These are phyloP conservation scores for Ammopiptanthus mongolicus DNA, from an alignment of 306 rosid species.

Conservation along the genomic window DNA sequence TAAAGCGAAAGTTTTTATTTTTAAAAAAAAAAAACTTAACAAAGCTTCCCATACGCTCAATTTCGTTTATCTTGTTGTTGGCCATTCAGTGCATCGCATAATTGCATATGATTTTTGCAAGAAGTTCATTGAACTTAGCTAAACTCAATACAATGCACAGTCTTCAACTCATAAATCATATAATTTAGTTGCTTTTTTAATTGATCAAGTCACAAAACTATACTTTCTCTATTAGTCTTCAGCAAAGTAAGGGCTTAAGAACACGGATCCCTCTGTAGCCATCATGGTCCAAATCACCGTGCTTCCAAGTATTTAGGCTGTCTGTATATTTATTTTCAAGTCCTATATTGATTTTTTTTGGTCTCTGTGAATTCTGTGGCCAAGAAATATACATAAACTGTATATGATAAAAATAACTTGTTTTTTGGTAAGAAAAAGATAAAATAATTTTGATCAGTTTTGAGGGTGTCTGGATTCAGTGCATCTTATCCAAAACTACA, in stretches of 20 bases:
- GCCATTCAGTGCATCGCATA: constrained; percentile 13
- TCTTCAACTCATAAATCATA: background rate
- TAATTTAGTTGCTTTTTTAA: background rate
- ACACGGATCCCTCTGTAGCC: constrained; percentile 1
- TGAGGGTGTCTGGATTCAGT: constrained; percentile 23
- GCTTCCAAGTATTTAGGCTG: background rate
- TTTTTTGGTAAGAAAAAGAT: background rate
- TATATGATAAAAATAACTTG: background rate
- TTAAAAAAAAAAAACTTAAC: background rate
- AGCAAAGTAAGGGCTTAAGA: background rate
- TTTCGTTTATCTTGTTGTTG: background rate
- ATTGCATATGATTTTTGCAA: background rate
- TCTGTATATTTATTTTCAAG: background rate
- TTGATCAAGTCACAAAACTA: background rate
- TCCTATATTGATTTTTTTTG: constrained; percentile 19
- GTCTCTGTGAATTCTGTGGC: background rate
- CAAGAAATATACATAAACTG: background rate
- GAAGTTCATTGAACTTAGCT: constrained; percentile 20
- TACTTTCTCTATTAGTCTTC: background rate
- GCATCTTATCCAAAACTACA: constrained; percentile 23
- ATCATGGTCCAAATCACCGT: background rate
- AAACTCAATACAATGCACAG: background rate
- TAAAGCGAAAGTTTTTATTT: too few species aligned
- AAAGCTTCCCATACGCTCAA: background rate
- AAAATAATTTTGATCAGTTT: background rate